These are phyloP conservation scores for Sporisorium reilianum DNA, from an alignment of 1,284 basidiomycete genomes.

Conservation along the genomic window DNA sequence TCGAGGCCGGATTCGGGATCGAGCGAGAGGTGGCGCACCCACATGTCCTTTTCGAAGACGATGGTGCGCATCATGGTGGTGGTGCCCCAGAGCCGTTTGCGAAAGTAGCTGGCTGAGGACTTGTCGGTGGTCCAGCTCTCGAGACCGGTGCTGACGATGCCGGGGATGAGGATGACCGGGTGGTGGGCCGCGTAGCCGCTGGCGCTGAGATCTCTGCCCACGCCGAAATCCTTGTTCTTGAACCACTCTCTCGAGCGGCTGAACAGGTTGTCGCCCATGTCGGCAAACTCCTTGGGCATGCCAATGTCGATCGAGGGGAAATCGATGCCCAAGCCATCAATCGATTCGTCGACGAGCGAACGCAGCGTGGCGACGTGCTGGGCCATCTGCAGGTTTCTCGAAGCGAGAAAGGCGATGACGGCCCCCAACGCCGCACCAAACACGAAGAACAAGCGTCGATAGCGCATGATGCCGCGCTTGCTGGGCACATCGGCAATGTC, in stretches of 20 bases:
- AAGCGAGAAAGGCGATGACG: conserved; percentile 50
- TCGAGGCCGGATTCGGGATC: conserved; percentile 91
- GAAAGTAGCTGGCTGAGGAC: conserved; percentile 55
- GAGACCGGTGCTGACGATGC: conserved; percentile 66
- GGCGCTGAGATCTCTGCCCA: conserved; percentile 50
- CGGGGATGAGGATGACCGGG: conserved; percentile 67
- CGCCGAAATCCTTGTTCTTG: conserved; percentile 63
- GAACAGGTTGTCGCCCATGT: conserved; percentile 63
- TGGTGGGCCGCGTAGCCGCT: conserved; percentile 61
- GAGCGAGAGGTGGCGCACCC: conserved; percentile 90
- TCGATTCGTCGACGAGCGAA: conserved; percentile 60
- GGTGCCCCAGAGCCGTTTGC: conserved; percentile 66
- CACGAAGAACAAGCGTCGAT: conserved; percentile 60
- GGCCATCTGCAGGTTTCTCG: conserved; percentile 54
- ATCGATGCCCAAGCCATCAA: conserved; percentile 53
- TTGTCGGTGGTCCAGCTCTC: conserved; percentile 66
- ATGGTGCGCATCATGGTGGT: conserved; percentile 85
- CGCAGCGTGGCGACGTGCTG: conserved; percentile 49
- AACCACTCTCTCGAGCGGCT: conserved; percentile 59
- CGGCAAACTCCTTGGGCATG: conserved; percentile 62
- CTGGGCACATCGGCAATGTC: conserved; percentile 23
- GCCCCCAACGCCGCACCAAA: conserved; percentile 56
- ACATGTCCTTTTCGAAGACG: conserved; percentile 84
- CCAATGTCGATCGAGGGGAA: conserved; percentile 55
- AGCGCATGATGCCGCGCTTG: conserved; percentile 53